Conservation (phyloP, 2,329 filamentous ascomycete genomes). For the Madurella mycetomatis region DNA sequence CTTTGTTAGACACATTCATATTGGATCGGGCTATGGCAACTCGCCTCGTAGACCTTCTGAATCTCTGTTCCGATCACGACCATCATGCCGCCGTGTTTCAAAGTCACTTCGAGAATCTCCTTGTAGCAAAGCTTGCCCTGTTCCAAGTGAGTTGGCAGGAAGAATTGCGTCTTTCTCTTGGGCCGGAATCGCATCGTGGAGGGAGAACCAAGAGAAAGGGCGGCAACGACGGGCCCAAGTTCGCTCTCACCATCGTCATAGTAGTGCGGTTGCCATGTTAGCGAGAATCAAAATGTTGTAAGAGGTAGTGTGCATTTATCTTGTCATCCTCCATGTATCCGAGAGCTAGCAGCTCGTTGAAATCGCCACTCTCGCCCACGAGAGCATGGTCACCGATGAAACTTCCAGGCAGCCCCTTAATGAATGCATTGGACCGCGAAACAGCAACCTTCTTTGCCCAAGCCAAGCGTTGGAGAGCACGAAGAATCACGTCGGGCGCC, state of each 20-base stretch:
- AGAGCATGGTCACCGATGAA: neutral
- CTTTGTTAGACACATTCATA: constrained; percentile 21
- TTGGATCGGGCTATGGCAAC: constrained; percentile 8
- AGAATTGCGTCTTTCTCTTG: constrained; percentile 39
- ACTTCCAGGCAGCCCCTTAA: constrained; percentile 7
- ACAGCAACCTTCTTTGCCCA: constrained; percentile 50
- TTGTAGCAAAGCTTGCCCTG: constrained; percentile 27
- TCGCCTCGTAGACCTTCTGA: constrained; percentile 55
- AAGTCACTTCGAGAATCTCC: constrained; percentile 35
- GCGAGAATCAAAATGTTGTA: neutral
- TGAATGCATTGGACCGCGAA: constrained; percentile 25
- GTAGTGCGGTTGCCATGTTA: constrained; percentile 37
- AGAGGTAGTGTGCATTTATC: constrained; percentile 45
- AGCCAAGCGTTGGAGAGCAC: constrained; percentile 48
- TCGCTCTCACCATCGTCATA: constrained; percentile 64
- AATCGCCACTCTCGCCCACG: constrained; percentile 34
- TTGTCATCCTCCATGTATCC: constrained; percentile 58
- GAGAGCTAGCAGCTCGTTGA: constrained; percentile 61
- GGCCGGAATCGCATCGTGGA: constrained; percentile 55
- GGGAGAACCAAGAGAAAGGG: constrained; percentile 54
- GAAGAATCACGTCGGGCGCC: constrained; percentile 45
- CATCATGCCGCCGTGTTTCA: constrained; percentile 61
- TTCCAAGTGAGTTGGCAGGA: neutral
- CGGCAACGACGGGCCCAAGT: constrained; percentile 59
- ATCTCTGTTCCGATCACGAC: constrained; percentile 59